phyloP scores from a whole-genome alignment of 2,329 filamentous ascomycete species.

The Myriosclerotinia scirpicola region DNA sequence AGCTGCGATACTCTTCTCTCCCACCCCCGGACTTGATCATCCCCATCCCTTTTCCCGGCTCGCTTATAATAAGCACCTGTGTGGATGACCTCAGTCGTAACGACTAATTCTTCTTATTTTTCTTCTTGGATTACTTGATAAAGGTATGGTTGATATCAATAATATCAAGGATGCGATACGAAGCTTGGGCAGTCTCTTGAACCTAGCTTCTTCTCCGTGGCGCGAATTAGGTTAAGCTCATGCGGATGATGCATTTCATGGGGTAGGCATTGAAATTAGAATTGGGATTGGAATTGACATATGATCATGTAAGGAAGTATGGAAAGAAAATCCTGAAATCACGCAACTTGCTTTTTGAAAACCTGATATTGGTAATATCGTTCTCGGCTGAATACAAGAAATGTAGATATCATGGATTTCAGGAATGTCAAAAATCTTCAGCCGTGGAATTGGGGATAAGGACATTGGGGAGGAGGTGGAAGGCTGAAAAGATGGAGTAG shows the following conservation, averaged over 20 bases:
- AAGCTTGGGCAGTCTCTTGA: not conserved
- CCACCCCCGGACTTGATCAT: too few relatives aligned
- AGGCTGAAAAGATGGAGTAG: constrained; percentile 1
- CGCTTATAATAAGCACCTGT: not conserved
- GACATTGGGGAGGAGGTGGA: not conserved
- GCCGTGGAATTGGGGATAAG: not conserved
- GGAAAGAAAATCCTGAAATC: too few relatives aligned
- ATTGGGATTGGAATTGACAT: not conserved
- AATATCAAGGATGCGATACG: not conserved
- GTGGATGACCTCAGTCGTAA: too few relatives aligned
- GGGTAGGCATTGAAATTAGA: not conserved
- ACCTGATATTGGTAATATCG: too few relatives aligned
- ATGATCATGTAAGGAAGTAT: not conserved
- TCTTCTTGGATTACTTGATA: too few relatives aligned
- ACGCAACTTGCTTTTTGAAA: not conserved
- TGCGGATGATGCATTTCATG: too few relatives aligned
- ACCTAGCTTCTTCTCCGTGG: not conserved
- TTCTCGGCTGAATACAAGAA: not conserved
- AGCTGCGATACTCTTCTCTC: not conserved
- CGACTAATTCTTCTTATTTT: too few relatives aligned
- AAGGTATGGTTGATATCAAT: too few relatives aligned
- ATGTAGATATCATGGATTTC: not conserved
- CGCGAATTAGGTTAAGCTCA: not conserved
- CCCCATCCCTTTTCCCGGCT: not conserved
- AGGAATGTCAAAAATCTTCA: not conserved